A percentile compares a stretch with the other conserved stretches of the same genome.
Conservation (phyloP, 768 basidiomycete species). For the Basidioascus undulatus region DNA sequence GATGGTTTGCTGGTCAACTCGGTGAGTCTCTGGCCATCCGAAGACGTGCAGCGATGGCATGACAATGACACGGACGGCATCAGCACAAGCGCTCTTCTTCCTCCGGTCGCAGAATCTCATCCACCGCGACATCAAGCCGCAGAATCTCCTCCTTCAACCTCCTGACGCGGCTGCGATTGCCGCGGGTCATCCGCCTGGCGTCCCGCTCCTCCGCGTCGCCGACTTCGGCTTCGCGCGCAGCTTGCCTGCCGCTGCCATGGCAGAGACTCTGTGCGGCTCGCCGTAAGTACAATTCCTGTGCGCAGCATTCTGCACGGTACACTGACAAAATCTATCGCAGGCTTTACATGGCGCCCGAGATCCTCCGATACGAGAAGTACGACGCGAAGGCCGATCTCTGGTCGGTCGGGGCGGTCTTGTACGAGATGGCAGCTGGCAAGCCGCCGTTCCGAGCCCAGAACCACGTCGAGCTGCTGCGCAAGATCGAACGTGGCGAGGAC, state of each 20-base stretch:
- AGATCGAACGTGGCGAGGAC: constrained; percentile 73
- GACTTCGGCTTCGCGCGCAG: constrained; percentile 95
- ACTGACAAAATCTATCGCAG: constrained; percentile 27
- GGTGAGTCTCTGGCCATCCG: constrained; percentile 25
- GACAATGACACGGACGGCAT: not conserved
- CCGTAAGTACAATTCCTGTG: constrained; percentile 68
- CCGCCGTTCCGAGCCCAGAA: constrained; percentile 90
- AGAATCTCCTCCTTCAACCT: constrained; percentile 79
- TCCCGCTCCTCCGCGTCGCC: constrained; percentile 86
- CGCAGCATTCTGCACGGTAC: too few species aligned
- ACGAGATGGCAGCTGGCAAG: constrained; percentile 79
- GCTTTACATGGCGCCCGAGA: constrained; percentile 97
- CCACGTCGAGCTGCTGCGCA: constrained; percentile 80
- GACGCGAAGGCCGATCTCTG: constrained; percentile 94
- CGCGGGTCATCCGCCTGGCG: constrained; percentile 68
- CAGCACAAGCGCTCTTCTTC: constrained; percentile 82
- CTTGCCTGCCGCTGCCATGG: constrained; percentile 75
- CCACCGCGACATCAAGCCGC: constrained; percentile 88
- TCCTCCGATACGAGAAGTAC: constrained; percentile 87
- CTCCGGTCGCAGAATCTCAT: constrained; percentile 69
- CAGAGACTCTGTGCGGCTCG: constrained; percentile 91
- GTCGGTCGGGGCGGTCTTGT: constrained; percentile 92
- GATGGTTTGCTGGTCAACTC: constrained; percentile 77
- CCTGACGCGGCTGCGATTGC: constrained; percentile 54
- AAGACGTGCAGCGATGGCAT: not conserved